Conservation (phyloP, 2,329 filamentous ascomycete genomes). For the Tolypocladium album region DNA sequence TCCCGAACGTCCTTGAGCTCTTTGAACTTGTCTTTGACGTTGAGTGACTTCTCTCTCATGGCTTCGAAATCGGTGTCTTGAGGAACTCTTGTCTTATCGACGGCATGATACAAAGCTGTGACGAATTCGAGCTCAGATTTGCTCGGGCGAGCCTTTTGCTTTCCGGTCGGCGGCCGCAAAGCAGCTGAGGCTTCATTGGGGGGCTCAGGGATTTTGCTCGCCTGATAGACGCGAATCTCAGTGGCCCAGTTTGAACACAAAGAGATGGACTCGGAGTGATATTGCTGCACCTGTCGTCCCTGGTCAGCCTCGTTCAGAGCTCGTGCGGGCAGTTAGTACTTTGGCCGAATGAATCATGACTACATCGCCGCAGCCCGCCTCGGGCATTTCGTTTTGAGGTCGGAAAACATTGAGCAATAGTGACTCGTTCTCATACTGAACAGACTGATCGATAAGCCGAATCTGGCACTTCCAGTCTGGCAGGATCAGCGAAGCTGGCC, state of each 20-base stretch:
- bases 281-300: conserved; percentile 28
- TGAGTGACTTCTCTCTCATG: conserved; percentile 26
- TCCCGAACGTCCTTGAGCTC: conserved; percentile 53
- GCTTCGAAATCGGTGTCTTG: conserved; percentile 29
- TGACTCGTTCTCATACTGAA: conserved; percentile 29
- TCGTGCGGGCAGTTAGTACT: conserved; percentile 23
- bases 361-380: conserved; percentile 27
- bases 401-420: conserved; percentile 52
- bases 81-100: conserved; percentile 34
- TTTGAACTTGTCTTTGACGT: conserved; percentile 45
- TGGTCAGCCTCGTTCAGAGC: background rate
- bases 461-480: conserved; percentile 52
- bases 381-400: conserved; percentile 35
- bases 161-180: conserved; percentile 8
- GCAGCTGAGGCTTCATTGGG: conserved; percentile 25
- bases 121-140: conserved; percentile 30
- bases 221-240: conserved; percentile 32
- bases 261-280: conserved; percentile 19
- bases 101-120: conserved; percentile 33
- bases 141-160: conserved; percentile 11
- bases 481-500: conserved; percentile 1
- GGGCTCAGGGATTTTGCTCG: conserved; percentile 17
- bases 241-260: conserved; percentile 33
- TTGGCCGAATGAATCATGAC: conserved; percentile 40
- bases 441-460: conserved; percentile 48